Evolutionary conservation across 2,329 filamentous ascomycete species (phyloP), one percentile per base, ranked within the genome.

Genomic region (Lecanoromycetidae sp.): DNA sequence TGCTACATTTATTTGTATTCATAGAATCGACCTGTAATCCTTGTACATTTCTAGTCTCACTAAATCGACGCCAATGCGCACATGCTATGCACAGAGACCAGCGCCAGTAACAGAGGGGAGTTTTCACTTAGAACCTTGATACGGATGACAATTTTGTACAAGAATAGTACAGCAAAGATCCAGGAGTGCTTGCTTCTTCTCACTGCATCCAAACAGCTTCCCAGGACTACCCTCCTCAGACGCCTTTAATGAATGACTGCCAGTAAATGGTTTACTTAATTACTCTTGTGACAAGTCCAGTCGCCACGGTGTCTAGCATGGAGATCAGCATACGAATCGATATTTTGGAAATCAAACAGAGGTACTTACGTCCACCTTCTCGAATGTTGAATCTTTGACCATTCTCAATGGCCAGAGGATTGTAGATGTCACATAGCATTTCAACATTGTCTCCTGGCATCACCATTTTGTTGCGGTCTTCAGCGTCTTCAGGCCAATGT

Each of bases 401-500:
- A 54, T 78, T 71, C 72, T 98, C 91, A 54, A 95, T 70, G 51
- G 90, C 90, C 61, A 93, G 78, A 54, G 90, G 86, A 68, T 84
- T 74, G 69, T 87, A 79, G 62, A 94, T 80, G 60, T 82, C 79
- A 65, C 87, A 84, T 55, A 91, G 72, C 88, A 98, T 95, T 76
- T 98, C 91, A 57, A 94, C 80, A 70, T 98, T 98, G 77, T 98
- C 91, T 67, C 91, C 91, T 44, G 91, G 91, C 87, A 94, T 93
- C 68, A 95, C 82, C 73, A 87, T 84, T 75, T 86, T 88, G 66
- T 70, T 71, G 54, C 74, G 68, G 58, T 90, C 82, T 66, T 82
- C 80, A 53, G 76, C 82, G 53, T 83, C 84, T 60, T 91, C 88
- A 46, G 88, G 87, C 82, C 90, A 95, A 64, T 74, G 79, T 59